A percentile compares a stretch with the other conserved stretches of the same genome.
Conservation (phyloP, 345 rosid genomes). For the Conringia planisiliqua region DNA sequence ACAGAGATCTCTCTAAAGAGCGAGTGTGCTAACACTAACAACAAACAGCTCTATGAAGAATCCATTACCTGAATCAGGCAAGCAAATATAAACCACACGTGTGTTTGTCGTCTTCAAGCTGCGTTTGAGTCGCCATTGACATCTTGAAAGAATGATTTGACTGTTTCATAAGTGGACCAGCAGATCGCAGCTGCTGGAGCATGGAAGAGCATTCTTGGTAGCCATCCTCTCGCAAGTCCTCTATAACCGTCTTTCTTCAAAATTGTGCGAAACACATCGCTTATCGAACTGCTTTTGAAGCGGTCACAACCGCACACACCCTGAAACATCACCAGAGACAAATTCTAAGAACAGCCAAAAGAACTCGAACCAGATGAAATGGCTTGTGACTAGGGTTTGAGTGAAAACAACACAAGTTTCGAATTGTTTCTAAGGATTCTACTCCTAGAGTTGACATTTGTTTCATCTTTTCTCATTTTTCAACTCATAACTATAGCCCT, state of each 20-base stretch:
- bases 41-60: slow-evolving; percentile 22
- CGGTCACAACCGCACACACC: slow-evolving; percentile 98
- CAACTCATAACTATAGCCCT: background rate
- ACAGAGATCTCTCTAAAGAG: background rate
- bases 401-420: background rate
- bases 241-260: slow-evolving; percentile 77
- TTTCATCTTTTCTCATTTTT: background rate
- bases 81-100: background rate
- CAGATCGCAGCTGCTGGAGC: slow-evolving; percentile 99
- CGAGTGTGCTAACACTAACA: slow-evolving; percentile 7
- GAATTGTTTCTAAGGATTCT: background rate
- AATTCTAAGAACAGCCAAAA: background rate
- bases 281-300: slow-evolving; percentile 62
- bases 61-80: slow-evolving; percentile 23
- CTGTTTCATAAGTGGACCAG: slow-evolving; percentile 91
- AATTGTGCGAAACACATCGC: slow-evolving; percentile 63
- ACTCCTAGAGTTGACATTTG: background rate
- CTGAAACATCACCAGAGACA: slow-evolving; percentile 38
- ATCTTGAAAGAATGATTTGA: slow-evolving; percentile 67
- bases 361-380: background rate
- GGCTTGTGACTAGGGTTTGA: background rate
- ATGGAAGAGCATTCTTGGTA: slow-evolving; percentile 96
- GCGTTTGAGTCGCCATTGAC: slow-evolving; percentile 38
- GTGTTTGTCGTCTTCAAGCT: slow-evolving; percentile 36
- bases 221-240: slow-evolving; percentile 93